Evolutionary conservation across 352 stramenopile species (phyloP).

Genomic region (Phytophthora ramorum): DNA sequence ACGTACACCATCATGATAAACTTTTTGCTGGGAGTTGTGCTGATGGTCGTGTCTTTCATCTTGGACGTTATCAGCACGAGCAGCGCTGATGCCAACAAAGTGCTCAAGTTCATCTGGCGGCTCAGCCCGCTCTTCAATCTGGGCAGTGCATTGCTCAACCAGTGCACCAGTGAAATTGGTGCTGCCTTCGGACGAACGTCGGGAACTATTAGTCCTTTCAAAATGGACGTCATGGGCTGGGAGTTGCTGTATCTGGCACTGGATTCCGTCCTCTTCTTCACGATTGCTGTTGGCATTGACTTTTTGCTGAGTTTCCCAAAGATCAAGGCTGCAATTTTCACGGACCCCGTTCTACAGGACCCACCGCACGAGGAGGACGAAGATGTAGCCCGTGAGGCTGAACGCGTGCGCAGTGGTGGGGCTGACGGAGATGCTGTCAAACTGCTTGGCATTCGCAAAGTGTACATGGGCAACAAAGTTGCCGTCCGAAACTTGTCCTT

Average conservation of each 20-base stretch:
- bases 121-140: conserved; percentile 66
- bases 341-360: conserved; percentile 29
- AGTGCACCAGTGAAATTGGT: conserved; percentile 43
- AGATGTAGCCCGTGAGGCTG: conserved; percentile 40
- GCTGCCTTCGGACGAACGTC: conserved; percentile 26
- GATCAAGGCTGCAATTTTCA: conserved; percentile 31
- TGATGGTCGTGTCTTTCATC: conserved; percentile 70
- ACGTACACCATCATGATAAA: conserved; percentile 74
- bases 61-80: conserved; percentile 51
- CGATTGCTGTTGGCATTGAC: conserved; percentile 39
- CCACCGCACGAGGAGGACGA: conserved; percentile 45
- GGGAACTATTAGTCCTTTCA: conserved; percentile 51
- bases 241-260: conserved; percentile 57
- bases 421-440: conserved; percentile 43
- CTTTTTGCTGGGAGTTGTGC: conserved; percentile 61
- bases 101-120: conserved; percentile 78
- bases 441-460: conserved; percentile 45
- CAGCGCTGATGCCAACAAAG: conserved; percentile 48
- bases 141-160: conserved; percentile 47
- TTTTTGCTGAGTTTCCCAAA: conserved; percentile 45
- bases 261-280: conserved; percentile 33
- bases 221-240: conserved; percentile 58
- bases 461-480: conserved; percentile 67
- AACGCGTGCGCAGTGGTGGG: conserved; percentile 37
- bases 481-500: conserved; percentile 82